Evolutionary conservation across 768 basidiomycete genomes (phyloP).

Genomic region (Trametes punicea): DNA sequence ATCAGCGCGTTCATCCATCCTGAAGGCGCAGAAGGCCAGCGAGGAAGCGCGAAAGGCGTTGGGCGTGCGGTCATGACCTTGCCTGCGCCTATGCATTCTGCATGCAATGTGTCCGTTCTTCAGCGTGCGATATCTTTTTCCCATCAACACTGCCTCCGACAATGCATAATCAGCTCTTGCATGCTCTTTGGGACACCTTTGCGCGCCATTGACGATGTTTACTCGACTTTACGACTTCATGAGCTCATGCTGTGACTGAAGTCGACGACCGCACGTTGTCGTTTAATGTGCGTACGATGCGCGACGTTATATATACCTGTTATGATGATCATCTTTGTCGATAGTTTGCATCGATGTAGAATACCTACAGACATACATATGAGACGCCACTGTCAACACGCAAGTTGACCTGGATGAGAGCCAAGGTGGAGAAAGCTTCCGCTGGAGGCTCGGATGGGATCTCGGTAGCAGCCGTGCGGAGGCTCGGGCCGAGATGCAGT

Average conservation of each 20-base stretch:
- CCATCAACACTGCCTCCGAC: not conserved
- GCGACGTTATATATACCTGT: constrained; percentile 6
- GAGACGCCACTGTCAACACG: too few relatives aligned
- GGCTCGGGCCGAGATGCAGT: not conserved
- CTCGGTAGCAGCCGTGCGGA: not conserved
- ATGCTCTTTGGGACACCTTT: constrained; percentile 12
- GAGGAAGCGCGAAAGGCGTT: constrained; percentile 51
- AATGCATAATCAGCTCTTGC: not conserved
- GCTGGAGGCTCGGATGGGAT: not conserved
- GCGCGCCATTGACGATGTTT: not conserved
- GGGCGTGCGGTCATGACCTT: constrained; percentile 7
- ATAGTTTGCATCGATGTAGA: constrained; percentile 10
- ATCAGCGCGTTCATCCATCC: constrained; percentile 39
- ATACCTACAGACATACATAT: constrained; percentile 1
- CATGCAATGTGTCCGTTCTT: too few relatives aligned
- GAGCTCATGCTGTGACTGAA: not conserved
- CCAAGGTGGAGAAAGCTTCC: not conserved
- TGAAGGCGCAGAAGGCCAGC: constrained; percentile 45
- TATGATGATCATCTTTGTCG: not conserved
- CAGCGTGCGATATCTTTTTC: not conserved
- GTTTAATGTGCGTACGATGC: not conserved
- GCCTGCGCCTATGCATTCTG: not conserved
- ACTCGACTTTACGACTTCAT: not conserved
- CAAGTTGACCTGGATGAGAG: too few relatives aligned
- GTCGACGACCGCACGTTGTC: not conserved